These are phyloP conservation scores for Fonsecaea multimorphosa DNA, from an alignment of 2,329 filamentous ascomycete species.

Conservation along the genomic window DNA sequence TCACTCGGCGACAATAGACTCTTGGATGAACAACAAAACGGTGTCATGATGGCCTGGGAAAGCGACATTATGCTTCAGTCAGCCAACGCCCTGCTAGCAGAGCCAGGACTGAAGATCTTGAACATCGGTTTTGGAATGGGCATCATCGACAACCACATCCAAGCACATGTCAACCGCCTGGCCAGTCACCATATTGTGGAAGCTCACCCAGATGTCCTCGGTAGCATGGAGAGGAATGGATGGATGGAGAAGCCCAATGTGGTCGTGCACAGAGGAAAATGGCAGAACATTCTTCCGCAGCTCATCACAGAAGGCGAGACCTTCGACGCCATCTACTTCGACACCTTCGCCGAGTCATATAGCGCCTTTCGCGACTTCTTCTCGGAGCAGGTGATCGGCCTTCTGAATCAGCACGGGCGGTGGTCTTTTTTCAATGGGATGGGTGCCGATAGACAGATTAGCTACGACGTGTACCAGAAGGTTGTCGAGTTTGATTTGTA, in stretches of 20 bases:
- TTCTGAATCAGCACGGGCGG: constrained; percentile 69
- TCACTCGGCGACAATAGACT: constrained; percentile 70
- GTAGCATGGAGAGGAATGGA: constrained; percentile 69
- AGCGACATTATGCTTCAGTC: constrained; percentile 82
- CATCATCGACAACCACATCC: constrained; percentile 80
- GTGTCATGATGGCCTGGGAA: constrained; percentile 95
- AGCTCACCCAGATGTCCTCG: constrained; percentile 78
- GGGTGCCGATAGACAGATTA: constrained; percentile 88
- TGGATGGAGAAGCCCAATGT: constrained; percentile 69
- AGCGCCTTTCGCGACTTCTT: constrained; percentile 84
- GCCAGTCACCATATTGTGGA: constrained; percentile 82
- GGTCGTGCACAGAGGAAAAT: constrained; percentile 71
- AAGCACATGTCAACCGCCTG: constrained; percentile 63
- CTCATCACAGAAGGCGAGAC: constrained; percentile 71
- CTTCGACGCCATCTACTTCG: constrained; percentile 93
- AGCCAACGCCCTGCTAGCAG: constrained; percentile 69
- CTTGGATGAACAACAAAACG: constrained; percentile 76
- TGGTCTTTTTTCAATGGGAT: constrained; percentile 76
- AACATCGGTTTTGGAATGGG: constrained; percentile 94
- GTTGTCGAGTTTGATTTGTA: constrained; percentile 89
- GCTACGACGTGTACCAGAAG: constrained; percentile 94
- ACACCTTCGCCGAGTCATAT: constrained; percentile 97
- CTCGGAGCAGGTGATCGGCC: constrained; percentile 78
- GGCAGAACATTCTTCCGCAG: constrained; percentile 78
- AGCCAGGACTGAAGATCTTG: constrained; percentile 70